Percentiles rank a stretch among this genome's conserved stretches.
These are phyloP conservation scores for Thalassiosira mediterranea DNA, from an alignment of 352 stramenopile species.

Conservation along the genomic window DNA sequence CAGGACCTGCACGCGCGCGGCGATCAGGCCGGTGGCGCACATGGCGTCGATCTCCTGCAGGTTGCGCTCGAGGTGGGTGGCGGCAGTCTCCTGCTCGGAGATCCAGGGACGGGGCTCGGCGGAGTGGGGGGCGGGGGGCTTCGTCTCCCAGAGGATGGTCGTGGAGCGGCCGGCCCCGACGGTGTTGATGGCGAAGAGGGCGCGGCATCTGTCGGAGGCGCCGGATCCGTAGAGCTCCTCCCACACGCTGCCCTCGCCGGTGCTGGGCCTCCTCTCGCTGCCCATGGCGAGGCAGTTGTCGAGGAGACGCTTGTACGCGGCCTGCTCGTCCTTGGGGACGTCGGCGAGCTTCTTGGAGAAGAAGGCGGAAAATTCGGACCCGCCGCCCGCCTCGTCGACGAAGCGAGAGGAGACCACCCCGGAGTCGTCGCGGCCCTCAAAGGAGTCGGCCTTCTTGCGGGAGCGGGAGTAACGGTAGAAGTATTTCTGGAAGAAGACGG, in stretches of 20 bases:
- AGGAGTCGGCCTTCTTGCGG: constrained; percentile 80
- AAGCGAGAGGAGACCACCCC: constrained; percentile 76
- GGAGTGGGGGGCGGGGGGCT: constrained; percentile 54
- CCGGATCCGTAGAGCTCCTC: constrained; percentile 65
- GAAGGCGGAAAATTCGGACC: constrained; percentile 47
- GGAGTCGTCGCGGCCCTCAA: constrained; percentile 80
- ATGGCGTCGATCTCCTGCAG: constrained; percentile 80
- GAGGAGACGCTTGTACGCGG: constrained; percentile 54
- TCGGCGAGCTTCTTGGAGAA: constrained; percentile 30
- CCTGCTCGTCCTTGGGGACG: constrained; percentile 35
- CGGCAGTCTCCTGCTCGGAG: constrained; percentile 77
- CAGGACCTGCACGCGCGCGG: constrained; percentile 71
- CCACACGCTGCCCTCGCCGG: constrained; percentile 55
- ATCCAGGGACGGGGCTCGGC: constrained; percentile 64
- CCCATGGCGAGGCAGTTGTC: constrained; percentile 81
- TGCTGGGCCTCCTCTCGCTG: constrained; percentile 55
- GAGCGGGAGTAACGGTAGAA: constrained; percentile 80
- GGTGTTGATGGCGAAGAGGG: constrained; percentile 78
- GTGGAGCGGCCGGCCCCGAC: constrained; percentile 71
- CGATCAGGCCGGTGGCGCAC: constrained; percentile 75
- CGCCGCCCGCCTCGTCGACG: constrained; percentile 45
- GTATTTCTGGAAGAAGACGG: constrained; percentile 72
- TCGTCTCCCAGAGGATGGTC: constrained; percentile 81
- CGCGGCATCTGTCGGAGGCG: constrained; percentile 67
- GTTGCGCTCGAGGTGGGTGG: constrained; percentile 76